Evolutionary conservation across 2,329 filamentous ascomycete genomes (phyloP).

Genomic region (Didymella keratinophila): DNA sequence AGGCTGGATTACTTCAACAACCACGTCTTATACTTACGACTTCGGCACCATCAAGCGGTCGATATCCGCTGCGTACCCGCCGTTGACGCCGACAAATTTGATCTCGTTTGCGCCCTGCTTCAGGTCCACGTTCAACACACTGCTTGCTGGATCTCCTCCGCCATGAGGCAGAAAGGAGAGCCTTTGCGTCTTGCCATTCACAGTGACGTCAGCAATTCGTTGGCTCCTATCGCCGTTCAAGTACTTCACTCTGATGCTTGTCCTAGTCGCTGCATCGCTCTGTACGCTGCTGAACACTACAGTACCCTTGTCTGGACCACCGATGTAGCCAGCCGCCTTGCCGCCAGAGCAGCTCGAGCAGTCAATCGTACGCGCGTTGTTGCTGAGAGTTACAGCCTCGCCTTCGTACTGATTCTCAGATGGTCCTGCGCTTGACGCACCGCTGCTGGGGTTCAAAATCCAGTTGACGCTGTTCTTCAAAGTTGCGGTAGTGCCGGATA

Average conservation of each 20-base stretch:
- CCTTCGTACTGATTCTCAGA: slow-evolving; percentile 61
- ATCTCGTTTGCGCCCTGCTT: slow-evolving; percentile 61
- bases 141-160: slow-evolving; percentile 56
- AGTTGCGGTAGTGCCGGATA: slow-evolving; percentile 61
- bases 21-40: slow-evolving; percentile 31
- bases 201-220: slow-evolving; percentile 62
- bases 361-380: slow-evolving; percentile 55
- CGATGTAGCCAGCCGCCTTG: slow-evolving; percentile 59
- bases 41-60: slow-evolving; percentile 64
- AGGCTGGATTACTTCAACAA: background rate
- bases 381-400: slow-evolving; percentile 57
- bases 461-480: slow-evolving; percentile 64
- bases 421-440: slow-evolving; percentile 56
- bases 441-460: slow-evolving; percentile 57
- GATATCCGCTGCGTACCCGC: slow-evolving; percentile 60
- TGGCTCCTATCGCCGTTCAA: slow-evolving; percentile 63
- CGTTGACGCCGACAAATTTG: slow-evolving; percentile 54
- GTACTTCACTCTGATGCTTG: slow-evolving; percentile 64
- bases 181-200: slow-evolving; percentile 62
- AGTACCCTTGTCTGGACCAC: slow-evolving; percentile 57
- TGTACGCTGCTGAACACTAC: slow-evolving; percentile 59
- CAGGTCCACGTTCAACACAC: slow-evolving; percentile 59
- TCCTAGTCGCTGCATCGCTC: slow-evolving; percentile 55
- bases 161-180: slow-evolving; percentile 64
- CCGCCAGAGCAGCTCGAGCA: slow-evolving; percentile 63